Evolutionary conservation across 179 eudicot species (phyloP).

Genomic region (Sideroxylon spinosum): DNA sequence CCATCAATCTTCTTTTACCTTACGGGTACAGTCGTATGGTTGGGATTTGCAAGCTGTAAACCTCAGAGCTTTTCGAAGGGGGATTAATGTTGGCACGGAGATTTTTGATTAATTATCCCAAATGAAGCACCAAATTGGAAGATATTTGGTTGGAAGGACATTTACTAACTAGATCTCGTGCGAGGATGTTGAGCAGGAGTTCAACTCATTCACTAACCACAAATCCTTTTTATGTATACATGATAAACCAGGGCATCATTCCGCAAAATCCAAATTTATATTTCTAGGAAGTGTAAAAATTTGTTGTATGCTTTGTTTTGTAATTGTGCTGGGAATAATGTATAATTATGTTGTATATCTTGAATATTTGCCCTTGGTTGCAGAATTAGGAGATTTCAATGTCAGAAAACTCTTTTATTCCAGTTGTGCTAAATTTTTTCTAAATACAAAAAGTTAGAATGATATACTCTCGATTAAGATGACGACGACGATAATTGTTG

Average conservation of each 20-base stretch:
- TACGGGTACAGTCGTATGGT: conserved; percentile 91
- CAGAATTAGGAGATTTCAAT: no score
- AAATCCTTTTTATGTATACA: neutral
- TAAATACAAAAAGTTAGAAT: no score
- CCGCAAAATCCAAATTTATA: neutral
- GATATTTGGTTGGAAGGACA: conserved; percentile 2
- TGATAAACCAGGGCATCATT: neutral
- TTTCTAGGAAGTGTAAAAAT: neutral
- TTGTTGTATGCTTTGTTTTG: neutral
- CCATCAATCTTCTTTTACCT: conserved; percentile 99
- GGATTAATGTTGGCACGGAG: conserved; percentile 27
- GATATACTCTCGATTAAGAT: no score
- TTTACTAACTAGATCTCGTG: conserved; percentile 19
- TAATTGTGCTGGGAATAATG: neutral
- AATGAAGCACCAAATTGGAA: conserved; percentile 1
- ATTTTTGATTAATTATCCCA: neutral
- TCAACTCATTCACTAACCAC: conserved; percentile 18
- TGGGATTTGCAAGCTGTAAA: conserved; percentile 86
- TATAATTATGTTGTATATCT: neutral
- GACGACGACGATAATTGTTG: no score
- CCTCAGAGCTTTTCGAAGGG: conserved; percentile 68
- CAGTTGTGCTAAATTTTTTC: no score
- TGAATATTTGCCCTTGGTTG: no score
- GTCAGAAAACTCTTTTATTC: no score
- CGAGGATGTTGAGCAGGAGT: conserved; percentile 20